phyloP scores from a whole-genome alignment of 345 rosid species.

The Mallotus nudiflorus region DNA sequence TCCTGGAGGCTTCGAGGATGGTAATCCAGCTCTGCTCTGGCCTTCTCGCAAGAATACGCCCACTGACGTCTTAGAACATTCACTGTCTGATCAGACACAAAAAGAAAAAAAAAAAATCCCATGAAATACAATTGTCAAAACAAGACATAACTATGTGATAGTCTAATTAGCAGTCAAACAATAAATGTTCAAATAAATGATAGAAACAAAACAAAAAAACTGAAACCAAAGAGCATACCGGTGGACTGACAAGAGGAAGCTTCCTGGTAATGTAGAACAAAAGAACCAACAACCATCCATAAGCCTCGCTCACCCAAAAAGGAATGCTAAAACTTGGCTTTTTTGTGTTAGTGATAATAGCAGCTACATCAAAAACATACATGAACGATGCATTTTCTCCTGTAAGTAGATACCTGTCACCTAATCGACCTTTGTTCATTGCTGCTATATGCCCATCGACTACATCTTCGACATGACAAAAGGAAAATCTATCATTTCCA shows the following conservation, averaged over 20 bases:
- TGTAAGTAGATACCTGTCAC: conserved; percentile 80
- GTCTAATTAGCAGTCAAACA: neutral
- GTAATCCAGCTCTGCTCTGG: conserved; percentile 71
- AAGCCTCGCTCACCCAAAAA: conserved; percentile 53
- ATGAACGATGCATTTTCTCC: conserved; percentile 84
- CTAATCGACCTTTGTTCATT: conserved; percentile 60
- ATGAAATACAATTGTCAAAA: neutral
- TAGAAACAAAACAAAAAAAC: too few species aligned
- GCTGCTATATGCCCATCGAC: conserved; percentile 81
- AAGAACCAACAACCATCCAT: conserved; percentile 71
- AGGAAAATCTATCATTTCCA: conserved; percentile 72
- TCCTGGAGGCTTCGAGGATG: conserved; percentile 77
- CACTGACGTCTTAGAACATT: conserved; percentile 74
- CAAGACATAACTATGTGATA: neutral
- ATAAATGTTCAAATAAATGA: too few species aligned
- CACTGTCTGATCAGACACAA: conserved; percentile 54
- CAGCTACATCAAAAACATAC: conserved; percentile 73
- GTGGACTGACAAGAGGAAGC: conserved; percentile 84
- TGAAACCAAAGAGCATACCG: conserved; percentile 45
- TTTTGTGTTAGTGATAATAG: conserved; percentile 57
- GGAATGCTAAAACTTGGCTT: conserved; percentile 69
- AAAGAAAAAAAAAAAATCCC: neutral
- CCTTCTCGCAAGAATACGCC: conserved; percentile 88
- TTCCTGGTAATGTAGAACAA: conserved; percentile 69
- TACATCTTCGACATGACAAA: conserved; percentile 81